phyloP scores from a whole-genome alignment of 2,329 filamentous ascomycete species.

The Endoconidiophora polonica region DNA sequence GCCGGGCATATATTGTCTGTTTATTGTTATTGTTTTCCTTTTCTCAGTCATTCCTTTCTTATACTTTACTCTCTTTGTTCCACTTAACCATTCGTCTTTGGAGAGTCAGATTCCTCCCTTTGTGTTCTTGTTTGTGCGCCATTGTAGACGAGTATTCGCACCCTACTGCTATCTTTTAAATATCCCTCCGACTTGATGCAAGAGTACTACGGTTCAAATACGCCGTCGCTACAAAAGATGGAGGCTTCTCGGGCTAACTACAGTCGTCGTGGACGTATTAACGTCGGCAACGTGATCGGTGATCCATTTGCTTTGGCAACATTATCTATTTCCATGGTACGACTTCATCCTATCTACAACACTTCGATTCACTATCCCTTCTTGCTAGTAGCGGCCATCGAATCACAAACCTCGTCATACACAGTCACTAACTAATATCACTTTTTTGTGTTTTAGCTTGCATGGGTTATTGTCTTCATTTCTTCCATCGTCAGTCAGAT shows the following conservation, averaged over 20 bases:
- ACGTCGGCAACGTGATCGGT: slow-evolving; percentile 76
- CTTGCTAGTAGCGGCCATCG: background rate
- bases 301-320: slow-evolving; percentile 94
- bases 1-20: no score
- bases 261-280: slow-evolving; percentile 44
- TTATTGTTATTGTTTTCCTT: no score
- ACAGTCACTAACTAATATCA: background rate
- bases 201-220: slow-evolving; percentile 54
- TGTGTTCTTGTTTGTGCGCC: no score
- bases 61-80: no score
- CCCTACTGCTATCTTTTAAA: no score
- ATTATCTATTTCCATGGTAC: slow-evolving; percentile 75
- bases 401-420: background rate
- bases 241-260: slow-evolving; percentile 47
- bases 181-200: slow-evolving; percentile 36
- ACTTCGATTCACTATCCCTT: background rate
- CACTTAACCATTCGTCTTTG: no score
- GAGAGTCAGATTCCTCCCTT: no score
- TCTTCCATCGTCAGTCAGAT: slow-evolving; percentile 40
- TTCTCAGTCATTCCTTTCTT: no score
- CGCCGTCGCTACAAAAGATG: slow-evolving; percentile 68
- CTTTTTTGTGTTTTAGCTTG: slow-evolving; percentile 43
- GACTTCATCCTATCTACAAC: slow-evolving; percentile 22
- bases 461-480: slow-evolving; percentile 88
- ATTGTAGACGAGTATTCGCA: no score